These are phyloP conservation scores for Suhomyces canberraensis DNA, from an alignment of 805 yeast genomes.

Conservation along the genomic window DNA sequence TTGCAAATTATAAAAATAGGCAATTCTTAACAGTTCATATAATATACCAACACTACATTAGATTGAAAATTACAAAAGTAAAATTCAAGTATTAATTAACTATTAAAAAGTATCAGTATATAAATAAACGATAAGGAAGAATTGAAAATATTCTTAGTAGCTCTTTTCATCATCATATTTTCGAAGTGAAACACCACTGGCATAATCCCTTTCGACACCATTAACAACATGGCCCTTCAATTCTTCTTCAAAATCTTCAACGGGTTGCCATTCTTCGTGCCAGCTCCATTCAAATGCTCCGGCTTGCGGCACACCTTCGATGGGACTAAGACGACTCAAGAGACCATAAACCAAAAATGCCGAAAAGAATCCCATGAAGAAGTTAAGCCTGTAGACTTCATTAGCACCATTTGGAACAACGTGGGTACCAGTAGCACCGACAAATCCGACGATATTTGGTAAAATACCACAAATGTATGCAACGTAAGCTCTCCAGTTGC, in stretches of 20 bases:
- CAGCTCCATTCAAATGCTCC: conserved; percentile 52
- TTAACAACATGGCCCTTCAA: conserved; percentile 12
- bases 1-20: too few species aligned
- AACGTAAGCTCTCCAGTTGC: conserved; percentile 80
- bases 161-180: conserved; percentile 5
- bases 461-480: conserved; percentile 79
- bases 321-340: conserved; percentile 53
- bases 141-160: not conserved
- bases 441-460: conserved; percentile 86
- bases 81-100: too few species aligned
- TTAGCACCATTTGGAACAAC: conserved; percentile 75
- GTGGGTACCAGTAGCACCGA: conserved; percentile 72
- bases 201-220: conserved; percentile 2
- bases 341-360: conserved; percentile 55
- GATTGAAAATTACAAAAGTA: too few species aligned
- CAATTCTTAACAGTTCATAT: too few species aligned
- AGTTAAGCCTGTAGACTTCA: conserved; percentile 67
- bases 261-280: conserved; percentile 61
- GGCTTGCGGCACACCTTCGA: conserved; percentile 34
- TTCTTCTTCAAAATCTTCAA: conserved; percentile 56
- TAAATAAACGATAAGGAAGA: not conserved
- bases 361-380: conserved; percentile 69
- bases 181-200: not conserved
- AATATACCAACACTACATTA: too few species aligned
- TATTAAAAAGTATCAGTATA: too few species aligned